These are phyloP conservation scores for Zalerion maritima DNA, from an alignment of 495 filamentous ascomycete genomes.

Conservation along the genomic window DNA sequence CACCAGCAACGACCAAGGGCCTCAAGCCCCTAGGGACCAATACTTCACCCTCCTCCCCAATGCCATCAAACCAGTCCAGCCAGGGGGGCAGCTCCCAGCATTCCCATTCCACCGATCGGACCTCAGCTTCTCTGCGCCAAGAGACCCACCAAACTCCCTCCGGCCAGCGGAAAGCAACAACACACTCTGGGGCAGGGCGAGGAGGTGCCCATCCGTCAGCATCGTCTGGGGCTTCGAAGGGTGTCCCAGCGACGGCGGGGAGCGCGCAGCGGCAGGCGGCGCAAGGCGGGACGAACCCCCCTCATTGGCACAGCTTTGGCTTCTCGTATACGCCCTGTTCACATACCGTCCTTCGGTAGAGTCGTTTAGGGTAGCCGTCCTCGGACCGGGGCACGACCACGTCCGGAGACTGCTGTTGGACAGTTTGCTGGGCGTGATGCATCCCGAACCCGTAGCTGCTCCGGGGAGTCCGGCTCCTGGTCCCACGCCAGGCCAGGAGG, in stretches of 20 bases:
- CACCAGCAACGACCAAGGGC: conserved; percentile 8
- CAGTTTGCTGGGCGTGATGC: conserved; percentile 35
- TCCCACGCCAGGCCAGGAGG: conserved; percentile 1
- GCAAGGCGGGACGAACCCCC: conserved; percentile 27
- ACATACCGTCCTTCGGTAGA: conserved; percentile 38
- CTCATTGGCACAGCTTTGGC: conserved; percentile 46
- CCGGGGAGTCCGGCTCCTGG: conserved; percentile 4
- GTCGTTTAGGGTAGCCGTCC: conserved; percentile 34
- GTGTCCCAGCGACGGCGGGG: too few species aligned
- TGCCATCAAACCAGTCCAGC: too few species aligned
- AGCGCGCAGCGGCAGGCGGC: too few species aligned
- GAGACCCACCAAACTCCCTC: conserved; percentile 30
- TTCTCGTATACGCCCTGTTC: conserved; percentile 43
- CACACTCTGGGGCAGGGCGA: conserved; percentile 30
- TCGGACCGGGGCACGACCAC: conserved; percentile 22
- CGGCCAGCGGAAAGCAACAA: conserved; percentile 30
- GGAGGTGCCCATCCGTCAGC: conserved; percentile 24
- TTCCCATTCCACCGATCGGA: conserved; percentile 21
- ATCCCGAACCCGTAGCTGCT: conserved; percentile 19
- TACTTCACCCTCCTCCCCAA: too few species aligned
- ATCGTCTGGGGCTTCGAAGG: too few species aligned
- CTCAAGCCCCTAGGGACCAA: conserved; percentile 7
- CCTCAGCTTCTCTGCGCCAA: conserved; percentile 26
- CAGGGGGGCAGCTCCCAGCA: conserved; percentile 5
- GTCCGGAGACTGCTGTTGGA: conserved; percentile 35